phyloP scores from a whole-genome alignment of 192 early-diverging fungal genomes.

The Linnemannia elongata region DNA sequence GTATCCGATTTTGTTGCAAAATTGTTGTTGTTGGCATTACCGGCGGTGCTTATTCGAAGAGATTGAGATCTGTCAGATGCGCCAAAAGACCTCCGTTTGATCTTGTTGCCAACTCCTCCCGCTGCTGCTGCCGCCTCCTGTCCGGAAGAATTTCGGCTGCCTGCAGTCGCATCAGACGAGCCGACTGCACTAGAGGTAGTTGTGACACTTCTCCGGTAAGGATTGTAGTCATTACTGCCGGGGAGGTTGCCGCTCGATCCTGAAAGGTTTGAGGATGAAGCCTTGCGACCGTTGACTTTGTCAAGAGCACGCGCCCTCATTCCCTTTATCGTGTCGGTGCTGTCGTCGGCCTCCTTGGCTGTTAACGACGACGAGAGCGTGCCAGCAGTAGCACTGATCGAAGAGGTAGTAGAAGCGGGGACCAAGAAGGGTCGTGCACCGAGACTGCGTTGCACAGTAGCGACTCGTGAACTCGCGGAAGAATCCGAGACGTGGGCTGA shows the following conservation, averaged over 20 bases:
- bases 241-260: neutral
- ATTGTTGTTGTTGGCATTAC: neutral
- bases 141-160: neutral
- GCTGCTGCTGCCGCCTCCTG: neutral
- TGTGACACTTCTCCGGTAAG: conserved; percentile 11
- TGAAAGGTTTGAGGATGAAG: neutral
- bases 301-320: conserved; percentile 48
- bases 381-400: neutral
- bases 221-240: neutral
- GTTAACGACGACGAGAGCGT: conserved; percentile 20
- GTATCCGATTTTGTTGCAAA: conserved; percentile 9
- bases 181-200: neutral
- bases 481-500: neutral
- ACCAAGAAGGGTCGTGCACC: conserved; percentile 1
- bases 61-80: conserved; percentile 2
- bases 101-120: neutral
- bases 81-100: conserved; percentile 42
- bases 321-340: conserved; percentile 50
- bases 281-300: conserved; percentile 12
- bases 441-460: neutral
- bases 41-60: neutral
- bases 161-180: neutral
- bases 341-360: conserved; percentile 34
- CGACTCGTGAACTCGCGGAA: neutral
- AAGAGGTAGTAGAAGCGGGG: neutral